A percentile compares a stretch with the other conserved stretches of the same genome.
Evolutionary conservation across 768 basidiomycete species (phyloP).

Genomic region (Russula earlei): DNA sequence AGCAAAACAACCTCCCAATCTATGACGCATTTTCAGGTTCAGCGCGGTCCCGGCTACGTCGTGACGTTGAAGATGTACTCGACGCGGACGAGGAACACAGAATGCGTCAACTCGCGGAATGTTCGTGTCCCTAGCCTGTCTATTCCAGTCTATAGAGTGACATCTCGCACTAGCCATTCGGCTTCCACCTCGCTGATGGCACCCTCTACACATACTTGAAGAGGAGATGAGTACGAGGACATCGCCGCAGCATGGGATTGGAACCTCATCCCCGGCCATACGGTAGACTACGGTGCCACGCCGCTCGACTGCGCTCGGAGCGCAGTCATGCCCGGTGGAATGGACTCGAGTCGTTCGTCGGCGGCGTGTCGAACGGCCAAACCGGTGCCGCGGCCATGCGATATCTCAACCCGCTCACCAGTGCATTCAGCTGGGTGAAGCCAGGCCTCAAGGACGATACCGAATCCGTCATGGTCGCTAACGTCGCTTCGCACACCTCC

Average conservation of each 20-base stretch:
- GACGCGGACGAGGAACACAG: slow-evolving; percentile 27
- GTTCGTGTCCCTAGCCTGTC: slow-evolving; percentile 1
- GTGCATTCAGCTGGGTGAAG: slow-evolving; percentile 51
- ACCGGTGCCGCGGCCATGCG: slow-evolving; percentile 54
- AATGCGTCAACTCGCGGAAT: slow-evolving; percentile 28
- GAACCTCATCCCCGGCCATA: slow-evolving; percentile 68
- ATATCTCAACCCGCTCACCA: slow-evolving; percentile 54
- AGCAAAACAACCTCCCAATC: background rate
- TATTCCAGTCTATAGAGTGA: background rate
- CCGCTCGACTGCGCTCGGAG: slow-evolving; percentile 40
- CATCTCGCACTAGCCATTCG: slow-evolving; percentile 11
- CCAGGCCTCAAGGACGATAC: slow-evolving; percentile 53
- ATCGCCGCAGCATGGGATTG: slow-evolving; percentile 69
- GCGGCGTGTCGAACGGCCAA: slow-evolving; percentile 50
- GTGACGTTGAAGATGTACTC: slow-evolving; percentile 29
- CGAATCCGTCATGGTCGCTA: slow-evolving; percentile 53
- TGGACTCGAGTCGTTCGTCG: slow-evolving; percentile 52
- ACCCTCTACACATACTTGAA: slow-evolving; percentile 51
- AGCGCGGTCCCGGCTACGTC: slow-evolving; percentile 26
- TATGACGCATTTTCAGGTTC: slow-evolving; percentile 23
- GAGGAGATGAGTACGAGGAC: slow-evolving; percentile 65
- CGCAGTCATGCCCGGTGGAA: slow-evolving; percentile 31
- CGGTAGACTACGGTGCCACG: slow-evolving; percentile 53
- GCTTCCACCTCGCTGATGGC: slow-evolving; percentile 61
- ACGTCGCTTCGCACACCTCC: slow-evolving; percentile 34